phyloP scores from a whole-genome alignment of 805 yeast genomes.

The Starmerella bombicola region DNA sequence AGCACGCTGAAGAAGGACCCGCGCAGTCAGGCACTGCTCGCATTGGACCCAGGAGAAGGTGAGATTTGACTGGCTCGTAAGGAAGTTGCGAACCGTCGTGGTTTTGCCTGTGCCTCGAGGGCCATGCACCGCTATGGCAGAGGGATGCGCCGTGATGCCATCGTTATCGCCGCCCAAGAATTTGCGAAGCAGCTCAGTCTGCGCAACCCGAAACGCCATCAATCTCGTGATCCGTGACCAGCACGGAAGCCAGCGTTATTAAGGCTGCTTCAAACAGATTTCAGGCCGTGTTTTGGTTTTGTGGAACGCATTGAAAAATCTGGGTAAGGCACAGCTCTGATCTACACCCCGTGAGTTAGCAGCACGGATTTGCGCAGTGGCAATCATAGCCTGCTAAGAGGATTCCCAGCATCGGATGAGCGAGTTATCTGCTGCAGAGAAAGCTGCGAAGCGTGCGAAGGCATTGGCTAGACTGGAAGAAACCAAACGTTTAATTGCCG shows the following conservation, averaged over 20 bases:
- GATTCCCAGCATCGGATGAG: constrained; percentile 4
- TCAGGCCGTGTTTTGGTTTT: too few relatives aligned
- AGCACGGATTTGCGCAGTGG: too few relatives aligned
- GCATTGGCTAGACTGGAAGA: constrained; percentile 21
- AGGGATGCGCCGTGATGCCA: constrained; percentile 6
- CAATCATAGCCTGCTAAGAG: too few relatives aligned
- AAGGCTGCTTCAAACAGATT: too few relatives aligned
- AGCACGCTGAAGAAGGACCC: constrained; percentile 38
- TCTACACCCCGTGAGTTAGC: too few relatives aligned
- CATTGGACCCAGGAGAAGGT: constrained; percentile 32
- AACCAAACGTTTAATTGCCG: constrained; percentile 15
- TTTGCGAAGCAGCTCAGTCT: constrained; percentile 16
- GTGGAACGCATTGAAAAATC: too few relatives aligned
- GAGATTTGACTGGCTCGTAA: constrained; percentile 24
- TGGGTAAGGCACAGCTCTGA: too few relatives aligned
- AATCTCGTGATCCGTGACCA: too few relatives aligned
- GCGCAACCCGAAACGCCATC: too few relatives aligned
- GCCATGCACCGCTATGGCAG: constrained; percentile 36
- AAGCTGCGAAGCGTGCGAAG: constrained; percentile 18
- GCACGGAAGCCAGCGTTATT: too few relatives aligned
- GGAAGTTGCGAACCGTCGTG: constrained; percentile 28
- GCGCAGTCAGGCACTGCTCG: constrained; percentile 39
- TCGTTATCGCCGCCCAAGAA: too few relatives aligned
- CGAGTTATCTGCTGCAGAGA: constrained; percentile 17
- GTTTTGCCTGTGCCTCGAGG: constrained; percentile 40